Evolutionary conservation across 2,329 filamentous ascomycete genomes (phyloP).

Genomic region (Taxawa tesnikishii): DNA sequence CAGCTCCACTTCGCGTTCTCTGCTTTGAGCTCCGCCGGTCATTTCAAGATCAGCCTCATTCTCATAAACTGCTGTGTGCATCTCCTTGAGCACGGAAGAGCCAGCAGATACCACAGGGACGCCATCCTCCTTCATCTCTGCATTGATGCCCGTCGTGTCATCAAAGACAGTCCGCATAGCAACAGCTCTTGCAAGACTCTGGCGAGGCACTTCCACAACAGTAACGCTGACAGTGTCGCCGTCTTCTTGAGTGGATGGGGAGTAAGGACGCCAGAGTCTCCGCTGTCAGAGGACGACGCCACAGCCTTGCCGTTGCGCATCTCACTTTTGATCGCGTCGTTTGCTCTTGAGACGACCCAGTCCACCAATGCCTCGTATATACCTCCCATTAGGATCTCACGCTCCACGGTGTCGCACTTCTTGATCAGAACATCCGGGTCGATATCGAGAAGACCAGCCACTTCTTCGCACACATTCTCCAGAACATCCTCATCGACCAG

Average conservation of each 20-base stretch:
- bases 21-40: slow-evolving; percentile 50
- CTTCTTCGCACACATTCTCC: slow-evolving; percentile 81
- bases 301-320: slow-evolving; percentile 54
- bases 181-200: slow-evolving; percentile 73
- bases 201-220: slow-evolving; percentile 72
- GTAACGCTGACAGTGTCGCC: slow-evolving; percentile 83
- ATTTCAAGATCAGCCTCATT: slow-evolving; percentile 71
- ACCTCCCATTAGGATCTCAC: slow-evolving; percentile 68
- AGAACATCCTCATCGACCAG: slow-evolving; percentile 72
- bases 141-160: slow-evolving; percentile 82
- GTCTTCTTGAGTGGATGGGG: slow-evolving; percentile 58
- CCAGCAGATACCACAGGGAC: slow-evolving; percentile 61
- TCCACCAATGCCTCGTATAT: slow-evolving; percentile 92
- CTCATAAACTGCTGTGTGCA: slow-evolving; percentile 68
- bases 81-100: slow-evolving; percentile 76
- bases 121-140: slow-evolving; percentile 94
- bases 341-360: slow-evolving; percentile 84
- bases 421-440: slow-evolving; percentile 71
- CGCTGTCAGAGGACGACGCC: slow-evolving; percentile 54
- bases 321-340: slow-evolving; percentile 68
- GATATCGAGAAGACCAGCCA: slow-evolving; percentile 71
- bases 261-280: slow-evolving; percentile 40
- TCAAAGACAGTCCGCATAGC: slow-evolving; percentile 86
- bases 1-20: slow-evolving; percentile 63
- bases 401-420: slow-evolving; percentile 74